A percentile compares a stretch with the other conserved stretches of the same genome.
These are phyloP conservation scores for Durotheca rogersii DNA, from an alignment of 495 filamentous ascomycete genomes.

Conservation along the genomic window DNA sequence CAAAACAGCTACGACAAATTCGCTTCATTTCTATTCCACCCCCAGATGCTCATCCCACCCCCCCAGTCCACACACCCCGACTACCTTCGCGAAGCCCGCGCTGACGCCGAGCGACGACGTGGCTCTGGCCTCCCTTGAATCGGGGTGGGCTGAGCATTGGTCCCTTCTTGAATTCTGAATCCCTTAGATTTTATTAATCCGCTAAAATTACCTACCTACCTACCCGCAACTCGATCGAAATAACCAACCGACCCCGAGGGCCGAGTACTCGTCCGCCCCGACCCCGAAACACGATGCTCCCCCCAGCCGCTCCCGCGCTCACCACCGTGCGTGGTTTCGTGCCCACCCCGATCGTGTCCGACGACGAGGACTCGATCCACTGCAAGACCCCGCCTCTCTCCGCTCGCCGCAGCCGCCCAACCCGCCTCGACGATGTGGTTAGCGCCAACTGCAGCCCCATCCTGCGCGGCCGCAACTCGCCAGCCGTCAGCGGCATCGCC, in stretches of 20 bases:
- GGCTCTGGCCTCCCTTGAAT: conserved; percentile 47
- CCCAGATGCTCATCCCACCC: conserved; percentile 51
- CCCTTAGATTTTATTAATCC: too few relatives aligned
- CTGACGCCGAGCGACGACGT: conserved; percentile 53
- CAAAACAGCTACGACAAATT: conserved; percentile 42
- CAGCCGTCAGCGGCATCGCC: conserved; percentile 66
- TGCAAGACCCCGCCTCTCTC: conserved; percentile 40
- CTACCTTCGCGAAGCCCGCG: conserved; percentile 43
- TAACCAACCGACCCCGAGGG: too few relatives aligned
- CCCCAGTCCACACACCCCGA: conserved; percentile 42
- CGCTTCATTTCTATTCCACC: conserved; percentile 46
- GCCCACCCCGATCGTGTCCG: conserved; percentile 74
- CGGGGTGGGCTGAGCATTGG: conserved; percentile 29
- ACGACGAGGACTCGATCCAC: conserved; percentile 81
- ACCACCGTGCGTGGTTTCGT: conserved; percentile 74
- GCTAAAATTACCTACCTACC: too few relatives aligned
- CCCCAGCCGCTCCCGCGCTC: conserved; percentile 60
- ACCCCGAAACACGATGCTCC: conserved; percentile 37
- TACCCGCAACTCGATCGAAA: too few relatives aligned
- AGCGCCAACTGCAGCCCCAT: conserved; percentile 62
- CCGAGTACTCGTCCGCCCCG: too few relatives aligned
- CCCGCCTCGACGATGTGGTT: conserved; percentile 53
- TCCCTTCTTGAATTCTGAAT: too few relatives aligned
- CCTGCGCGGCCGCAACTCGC: conserved; percentile 58
- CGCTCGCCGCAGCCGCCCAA: conserved; percentile 35